Conservation (phyloP, 805 yeast genomes). For the Pichia cephalocereana region DNA sequence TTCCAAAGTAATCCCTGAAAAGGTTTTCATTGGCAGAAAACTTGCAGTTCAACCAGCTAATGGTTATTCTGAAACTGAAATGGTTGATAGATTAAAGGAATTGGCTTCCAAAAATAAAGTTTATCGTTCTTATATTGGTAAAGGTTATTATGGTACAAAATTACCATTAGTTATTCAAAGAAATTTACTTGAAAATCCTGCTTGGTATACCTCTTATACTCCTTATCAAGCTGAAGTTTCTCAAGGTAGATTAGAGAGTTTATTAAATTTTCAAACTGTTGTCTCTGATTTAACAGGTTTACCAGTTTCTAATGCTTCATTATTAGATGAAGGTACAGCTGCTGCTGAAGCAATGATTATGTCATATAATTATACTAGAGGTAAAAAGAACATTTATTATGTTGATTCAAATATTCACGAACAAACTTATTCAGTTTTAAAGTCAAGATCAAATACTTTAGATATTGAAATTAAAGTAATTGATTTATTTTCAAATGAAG, state of each 20-base stretch:
- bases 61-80: conserved; percentile 77
- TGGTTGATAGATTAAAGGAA: conserved; percentile 56
- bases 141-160: conserved; percentile 87
- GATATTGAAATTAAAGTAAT: conserved; percentile 52
- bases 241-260: conserved; percentile 88
- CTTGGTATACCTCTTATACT: conserved; percentile 98
- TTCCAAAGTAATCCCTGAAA: conserved; percentile 63
- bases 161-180: conserved; percentile 91
- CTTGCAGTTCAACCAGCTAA: conserved; percentile 56
- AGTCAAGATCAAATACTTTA: conserved; percentile 70
- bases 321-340: conserved; percentile 94
- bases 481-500: conserved; percentile 41
- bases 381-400: conserved; percentile 58
- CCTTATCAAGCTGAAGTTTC: conserved; percentile 98
- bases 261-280: conserved; percentile 89
- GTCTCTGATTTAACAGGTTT: conserved; percentile 85
- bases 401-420: conserved; percentile 74
- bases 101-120: conserved; percentile 72
- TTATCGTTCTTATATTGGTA: conserved; percentile 74
- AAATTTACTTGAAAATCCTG: conserved; percentile 86
- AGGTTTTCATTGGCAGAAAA: conserved; percentile 60
- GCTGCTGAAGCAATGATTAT: conserved; percentile 96
- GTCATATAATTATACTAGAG: conserved; percentile 57
- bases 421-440: conserved; percentile 75
- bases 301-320: conserved; percentile 90